Evolutionary conservation across 805 yeast species (phyloP).

Genomic region (Candida namnaoensis): DNA sequence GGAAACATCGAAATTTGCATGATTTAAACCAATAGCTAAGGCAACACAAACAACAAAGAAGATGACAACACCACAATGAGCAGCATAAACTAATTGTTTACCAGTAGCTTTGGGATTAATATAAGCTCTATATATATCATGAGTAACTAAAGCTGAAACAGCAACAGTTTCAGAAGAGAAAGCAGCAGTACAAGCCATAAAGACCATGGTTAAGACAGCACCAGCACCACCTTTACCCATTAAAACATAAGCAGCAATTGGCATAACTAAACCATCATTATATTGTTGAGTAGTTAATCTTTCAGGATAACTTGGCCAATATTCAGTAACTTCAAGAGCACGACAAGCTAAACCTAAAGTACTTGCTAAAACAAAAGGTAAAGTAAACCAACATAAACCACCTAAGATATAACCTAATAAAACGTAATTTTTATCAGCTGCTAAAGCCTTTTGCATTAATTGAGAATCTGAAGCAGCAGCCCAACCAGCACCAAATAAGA

Average conservation of each 20-base stretch:
- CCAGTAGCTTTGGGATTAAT: constrained; percentile 70
- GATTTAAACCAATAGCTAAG: constrained; percentile 33
- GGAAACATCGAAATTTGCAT: constrained; percentile 26
- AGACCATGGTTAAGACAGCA: constrained; percentile 62
- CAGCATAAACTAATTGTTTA: constrained; percentile 52
- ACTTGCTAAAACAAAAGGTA: constrained; percentile 70
- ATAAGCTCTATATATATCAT: constrained; percentile 73
- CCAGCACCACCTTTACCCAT: constrained; percentile 82
- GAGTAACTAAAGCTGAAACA: constrained; percentile 71
- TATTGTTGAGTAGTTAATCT: constrained; percentile 55
- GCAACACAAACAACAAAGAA: constrained; percentile 26
- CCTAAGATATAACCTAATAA: constrained; percentile 79
- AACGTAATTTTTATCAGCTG: constrained; percentile 72
- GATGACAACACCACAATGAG: constrained; percentile 45
- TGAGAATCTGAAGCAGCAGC: constrained; percentile 77
- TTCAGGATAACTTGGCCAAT: constrained; percentile 70
- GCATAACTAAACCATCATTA: constrained; percentile 59
- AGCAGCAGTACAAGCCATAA: constrained; percentile 85
- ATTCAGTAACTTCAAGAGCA: constrained; percentile 53
- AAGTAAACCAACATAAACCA: constrained; percentile 81
- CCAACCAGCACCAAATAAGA: constrained; percentile 75
- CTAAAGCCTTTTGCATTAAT: constrained; percentile 78
- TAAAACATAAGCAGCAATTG: constrained; percentile 60
- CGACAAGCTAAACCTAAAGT: constrained; percentile 73
- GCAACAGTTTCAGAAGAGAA: constrained; percentile 83